These are phyloP conservation scores for Beauveria caledonica DNA, from an alignment of 2,329 filamentous ascomycete genomes.

Conservation along the genomic window DNA sequence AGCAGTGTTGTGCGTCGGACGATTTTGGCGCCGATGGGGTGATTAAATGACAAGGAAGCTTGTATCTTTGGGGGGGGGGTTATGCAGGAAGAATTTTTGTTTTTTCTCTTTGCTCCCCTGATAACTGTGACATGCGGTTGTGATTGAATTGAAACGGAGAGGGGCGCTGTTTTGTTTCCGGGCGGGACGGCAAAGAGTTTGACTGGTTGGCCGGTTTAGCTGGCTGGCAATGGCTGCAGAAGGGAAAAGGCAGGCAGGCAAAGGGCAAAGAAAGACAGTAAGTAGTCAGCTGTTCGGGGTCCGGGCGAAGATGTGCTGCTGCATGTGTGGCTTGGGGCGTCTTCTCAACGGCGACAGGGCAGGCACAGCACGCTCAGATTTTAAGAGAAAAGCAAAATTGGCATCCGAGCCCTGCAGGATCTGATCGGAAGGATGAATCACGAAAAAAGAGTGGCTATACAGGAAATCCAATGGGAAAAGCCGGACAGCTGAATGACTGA, in stretches of 20 bases:
- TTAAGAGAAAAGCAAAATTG: neutral
- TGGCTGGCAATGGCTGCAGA: neutral
- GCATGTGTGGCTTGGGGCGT: neutral
- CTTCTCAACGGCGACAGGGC: neutral
- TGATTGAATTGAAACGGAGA: neutral
- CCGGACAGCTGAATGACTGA: neutral
- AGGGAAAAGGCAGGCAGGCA: neutral
- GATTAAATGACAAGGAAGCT: neutral
- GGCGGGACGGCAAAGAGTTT: neutral
- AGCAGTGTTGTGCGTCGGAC: neutral
- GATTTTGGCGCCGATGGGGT: constrained; percentile 3
- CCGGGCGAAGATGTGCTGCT: neutral
- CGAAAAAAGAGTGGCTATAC: neutral
- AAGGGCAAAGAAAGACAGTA: too few species aligned
- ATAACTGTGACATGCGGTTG: constrained; percentile 6
- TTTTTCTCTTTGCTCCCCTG: neutral
- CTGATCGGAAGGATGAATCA: neutral
- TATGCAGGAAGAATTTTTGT: neutral
- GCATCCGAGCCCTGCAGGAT: neutral
- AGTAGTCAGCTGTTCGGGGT: neutral
- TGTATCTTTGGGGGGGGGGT: neutral
- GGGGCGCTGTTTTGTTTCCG: constrained; percentile 2
- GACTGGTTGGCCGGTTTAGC: neutral
- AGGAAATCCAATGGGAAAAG: neutral
- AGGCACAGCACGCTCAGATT: neutral